Evolutionary conservation across 805 yeast genomes (phyloP), one percentile per base, ranked within the genome.

Genomic region (Candida nitratophila): DNA sequence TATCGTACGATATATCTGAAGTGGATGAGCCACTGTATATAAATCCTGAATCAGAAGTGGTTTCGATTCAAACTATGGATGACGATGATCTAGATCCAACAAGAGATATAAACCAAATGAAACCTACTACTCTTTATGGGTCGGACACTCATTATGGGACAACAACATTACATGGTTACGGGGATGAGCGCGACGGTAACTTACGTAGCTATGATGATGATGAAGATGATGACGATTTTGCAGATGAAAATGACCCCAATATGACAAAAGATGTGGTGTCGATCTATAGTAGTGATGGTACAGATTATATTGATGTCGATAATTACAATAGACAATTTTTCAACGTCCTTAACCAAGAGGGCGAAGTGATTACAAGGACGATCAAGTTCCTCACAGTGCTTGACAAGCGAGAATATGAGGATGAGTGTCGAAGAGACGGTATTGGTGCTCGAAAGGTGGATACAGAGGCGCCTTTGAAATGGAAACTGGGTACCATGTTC

Each of bases 281-380:
- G 7, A 40, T 40, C 11, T 29, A 32, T 16, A 33, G 31, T 19
- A 37, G 32, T 4, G 43, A 40, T 24, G 15, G 16, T 15, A 33
- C 38, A 9, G 39, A 41, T 21, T 20, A 33, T 24, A 33, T 33
- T 12, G 44, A 34, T 24, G 34, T 26, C 8, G 38, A 22, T 21
- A 26, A 34, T 15, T 64, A 64, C 48, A 64, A 60, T 44, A 45
- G 48, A 34, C 38, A 44, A 9, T 64, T 63, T 41, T 64, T 54
- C 42, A 59, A 59, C 1, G 44, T 44, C 16, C 51, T 42, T 30
- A 56, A 57, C 41, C 48, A 48, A 7, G 22, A 49, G 3, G 55
- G 56, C 9, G 61, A 56, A 35, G 40, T 44, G n/a, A 50, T 66
- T 2, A 49, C 52, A 4, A 47, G 69, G 22, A 45, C 52, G 3